These are phyloP conservation scores for Ogataea allantospora DNA, from an alignment of 805 yeast species.

Conservation along the genomic window DNA sequence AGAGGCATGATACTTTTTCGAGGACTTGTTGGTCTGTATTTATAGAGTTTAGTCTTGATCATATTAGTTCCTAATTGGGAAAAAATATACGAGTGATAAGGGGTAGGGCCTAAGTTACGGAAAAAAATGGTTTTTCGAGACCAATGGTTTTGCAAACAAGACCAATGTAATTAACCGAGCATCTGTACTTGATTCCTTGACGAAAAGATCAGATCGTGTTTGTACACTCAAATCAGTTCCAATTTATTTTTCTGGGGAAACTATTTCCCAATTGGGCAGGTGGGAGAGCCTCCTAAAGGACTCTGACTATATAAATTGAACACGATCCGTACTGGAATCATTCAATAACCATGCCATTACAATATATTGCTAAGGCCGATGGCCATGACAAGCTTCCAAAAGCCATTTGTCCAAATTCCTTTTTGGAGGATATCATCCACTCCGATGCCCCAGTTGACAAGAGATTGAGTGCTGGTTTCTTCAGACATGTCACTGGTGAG, in stretches of 20 bases:
- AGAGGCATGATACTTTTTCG: conserved; percentile 46
- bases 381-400: conserved; percentile 58
- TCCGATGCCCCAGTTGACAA: conserved; percentile 55
- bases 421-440: conserved; percentile 60
- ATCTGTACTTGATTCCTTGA: too few species aligned
- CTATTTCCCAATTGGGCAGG: too few species aligned
- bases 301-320: neutral
- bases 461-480: conserved; percentile 66
- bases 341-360: conserved; percentile 49
- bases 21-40: conserved; percentile 5
- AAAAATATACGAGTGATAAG: conserved; percentile 11
- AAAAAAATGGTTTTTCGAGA: neutral
- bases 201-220: too few species aligned
- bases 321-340: neutral
- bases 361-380: conserved; percentile 50
- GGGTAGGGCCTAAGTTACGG: neutral
- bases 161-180: too few species aligned
- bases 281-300: too few species aligned
- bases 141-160: too few species aligned
- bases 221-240: too few species aligned
- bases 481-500: conserved; percentile 62
- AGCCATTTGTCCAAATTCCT: conserved; percentile 58
- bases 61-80: conserved; percentile 18
- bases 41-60: conserved; percentile 2
- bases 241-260: too few species aligned